These are phyloP conservation scores for Angophora floribunda DNA, from an alignment of 345 rosid genomes.

Conservation along the genomic window DNA sequence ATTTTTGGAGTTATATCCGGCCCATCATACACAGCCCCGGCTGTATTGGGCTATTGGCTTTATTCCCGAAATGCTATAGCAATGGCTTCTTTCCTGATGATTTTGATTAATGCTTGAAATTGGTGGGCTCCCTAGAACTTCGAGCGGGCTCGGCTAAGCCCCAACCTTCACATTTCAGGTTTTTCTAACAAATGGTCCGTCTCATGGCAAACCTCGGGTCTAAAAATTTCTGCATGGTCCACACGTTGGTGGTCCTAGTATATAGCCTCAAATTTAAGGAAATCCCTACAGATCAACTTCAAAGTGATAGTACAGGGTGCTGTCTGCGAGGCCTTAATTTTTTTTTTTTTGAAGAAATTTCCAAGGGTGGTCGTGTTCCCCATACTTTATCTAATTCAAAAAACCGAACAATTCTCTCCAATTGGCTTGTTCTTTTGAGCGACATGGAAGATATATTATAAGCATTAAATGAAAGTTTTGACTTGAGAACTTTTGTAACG, in stretches of 20 bases:
- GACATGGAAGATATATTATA: neutral
- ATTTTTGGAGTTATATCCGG: neutral
- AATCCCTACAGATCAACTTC: neutral
- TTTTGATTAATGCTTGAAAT: neutral
- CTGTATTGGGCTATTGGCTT: neutral
- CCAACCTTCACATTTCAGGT: neutral
- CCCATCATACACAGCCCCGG: neutral
- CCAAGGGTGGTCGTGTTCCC: neutral
- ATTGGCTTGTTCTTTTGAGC: neutral
- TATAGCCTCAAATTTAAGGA: neutral
- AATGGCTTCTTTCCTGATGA: neutral
- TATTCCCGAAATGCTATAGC: neutral
- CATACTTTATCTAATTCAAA: neutral
- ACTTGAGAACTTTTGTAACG: neutral
- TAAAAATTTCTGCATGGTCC: neutral
- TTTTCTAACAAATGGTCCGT: neutral
- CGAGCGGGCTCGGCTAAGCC: neutral
- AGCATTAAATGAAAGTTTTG: neutral
- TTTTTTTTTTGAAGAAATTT: neutral
- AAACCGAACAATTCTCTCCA: neutral
- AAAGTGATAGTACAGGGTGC: neutral
- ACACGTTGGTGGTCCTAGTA: neutral
- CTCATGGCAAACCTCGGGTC: neutral
- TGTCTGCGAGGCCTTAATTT: neutral
- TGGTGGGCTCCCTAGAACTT: neutral